Percentiles rank a stretch among this genome's conserved stretches.
Conservation (phyloP, 345 rosid species). For the Stellera chamaejasme region DNA sequence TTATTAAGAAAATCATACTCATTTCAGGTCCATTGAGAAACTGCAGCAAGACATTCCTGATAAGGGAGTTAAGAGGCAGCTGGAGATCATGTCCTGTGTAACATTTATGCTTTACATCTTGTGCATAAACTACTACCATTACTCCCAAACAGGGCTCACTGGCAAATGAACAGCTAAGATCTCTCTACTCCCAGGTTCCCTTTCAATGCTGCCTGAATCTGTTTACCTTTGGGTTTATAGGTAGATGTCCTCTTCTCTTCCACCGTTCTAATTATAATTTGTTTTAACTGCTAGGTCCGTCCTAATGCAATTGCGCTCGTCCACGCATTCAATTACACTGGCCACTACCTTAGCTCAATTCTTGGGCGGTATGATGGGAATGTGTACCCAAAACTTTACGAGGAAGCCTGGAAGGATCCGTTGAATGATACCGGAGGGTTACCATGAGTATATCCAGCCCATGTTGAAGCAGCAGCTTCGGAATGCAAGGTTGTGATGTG, state of each 20-base stretch:
- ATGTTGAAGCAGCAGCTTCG: constrained; percentile 82
- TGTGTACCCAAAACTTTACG: constrained; percentile 75
- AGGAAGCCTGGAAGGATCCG: constrained; percentile 97
- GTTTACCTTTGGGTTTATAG: neutral
- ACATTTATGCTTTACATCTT: constrained; percentile 64
- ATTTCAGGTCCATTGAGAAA: constrained; percentile 76
- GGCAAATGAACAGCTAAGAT: constrained; percentile 75
- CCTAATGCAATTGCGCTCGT: constrained; percentile 90
- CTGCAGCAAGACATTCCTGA: constrained; percentile 76
- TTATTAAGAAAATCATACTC: neutral
- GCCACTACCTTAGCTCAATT: constrained; percentile 71
- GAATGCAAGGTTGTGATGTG: constrained; percentile 60
- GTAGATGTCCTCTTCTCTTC: neutral
- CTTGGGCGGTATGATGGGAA: constrained; percentile 92
- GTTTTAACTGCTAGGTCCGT: constrained; percentile 44
- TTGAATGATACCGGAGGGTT: constrained; percentile 92
- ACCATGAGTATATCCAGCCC: constrained; percentile 73
- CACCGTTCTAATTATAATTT: neutral
- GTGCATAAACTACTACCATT: constrained; percentile 68
- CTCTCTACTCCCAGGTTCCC: constrained; percentile 61
- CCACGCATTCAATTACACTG: constrained; percentile 86
- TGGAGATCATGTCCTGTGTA: constrained; percentile 64
- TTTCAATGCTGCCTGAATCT: neutral
- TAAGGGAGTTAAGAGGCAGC: constrained; percentile 71
- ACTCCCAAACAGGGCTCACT: constrained; percentile 81